Base-by-base conservation (phyloP, 805 yeast genomes). In the Lipomyces orientalis region DNA sequence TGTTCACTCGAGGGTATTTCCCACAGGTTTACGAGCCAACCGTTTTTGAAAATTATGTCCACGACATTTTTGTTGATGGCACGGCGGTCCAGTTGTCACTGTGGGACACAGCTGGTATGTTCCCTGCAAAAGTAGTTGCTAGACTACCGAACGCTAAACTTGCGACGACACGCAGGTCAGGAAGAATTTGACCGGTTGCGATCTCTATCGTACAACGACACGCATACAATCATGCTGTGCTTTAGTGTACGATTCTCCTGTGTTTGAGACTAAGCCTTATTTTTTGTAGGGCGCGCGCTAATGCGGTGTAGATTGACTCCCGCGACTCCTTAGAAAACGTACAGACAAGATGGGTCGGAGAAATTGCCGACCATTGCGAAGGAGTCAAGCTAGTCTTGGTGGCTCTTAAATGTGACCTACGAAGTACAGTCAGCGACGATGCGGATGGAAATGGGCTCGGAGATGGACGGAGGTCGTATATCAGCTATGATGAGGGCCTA, bases 1-100 rank as follows among this genome's bases (percentile, higher is more conserved):
- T 95, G 71, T 95, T 94, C 81, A 95, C 99, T 5, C 84, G 97
- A 74, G 99, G 99, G 1, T 95, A 94, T 79, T 94, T 94, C 81
- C 98, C 98, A 8, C 97, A 95, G 77, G 98, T 94, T 25, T 94
- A 94, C 79, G 99, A 93, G 77, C 99, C 99, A 33, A 94, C 99
- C 0, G 98, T 94, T 51, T 94, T 95, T 80, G 98, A 94, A 77
- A 94, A 94, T 81, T 94, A 94, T 77, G 97, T 93, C 67, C 98
- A 94, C 79, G 98, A 94, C 77, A 95, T 94, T 71, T 94, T 91
- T 80, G 93, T 94, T 64, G 99, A 94, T 78, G 94, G 94, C 62
- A 92, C 91, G 78, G 92, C 95, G 60, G 90, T 94, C 74, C 97
- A 93, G 76, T 81, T 94, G 65, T 93, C 97, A 16, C 82, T 94